Evolutionary conservation across 2,329 filamentous ascomycete genomes (phyloP), one percentile per base, ranked within the genome.

Genomic region (Colletotrichum sidae): DNA sequence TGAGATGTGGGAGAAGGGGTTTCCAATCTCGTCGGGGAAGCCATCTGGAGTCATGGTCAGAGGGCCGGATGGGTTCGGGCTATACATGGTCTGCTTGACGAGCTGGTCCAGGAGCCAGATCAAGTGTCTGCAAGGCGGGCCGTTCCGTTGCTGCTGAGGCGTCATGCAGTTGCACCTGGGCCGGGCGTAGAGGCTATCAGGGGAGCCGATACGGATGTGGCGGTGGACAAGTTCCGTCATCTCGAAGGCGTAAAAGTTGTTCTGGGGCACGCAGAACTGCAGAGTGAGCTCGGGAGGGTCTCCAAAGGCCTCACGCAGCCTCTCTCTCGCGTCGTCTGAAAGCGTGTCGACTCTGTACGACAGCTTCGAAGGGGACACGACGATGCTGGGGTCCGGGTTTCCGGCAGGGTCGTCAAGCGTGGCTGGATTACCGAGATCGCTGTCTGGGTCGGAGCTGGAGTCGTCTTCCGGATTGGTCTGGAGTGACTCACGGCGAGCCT

Each of bases 51-150:
- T 80, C 76, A 86, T 77, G 33, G 72, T 80, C 49, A 85, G 73
- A 17, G 80, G 77, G 12, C 76, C 71, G 6, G 72, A 67, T 8
- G 71, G 71, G 51, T 78, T 74, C 42, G 78, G 76, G 45, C 78
- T 73, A 65, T 81, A 81, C 4, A 84, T 71, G 3, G 81, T 79
- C 69, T 86, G 80, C 56, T 80, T 81, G 17, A 81, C 77, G 37
- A 88, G 77, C 70, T 81, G 81, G 72, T 88, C 85, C 52, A 86
- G 79, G 12, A 88, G 77, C 84, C 84, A 87, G 35, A 88, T 72
- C 37, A 85, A 73, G 65, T 88, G 86, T 10, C 80, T 77, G 70
- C 85, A 87, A 0, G 81, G 82, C 41, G 71, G 68, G 50, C 69
- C 67, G n/a, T 70, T 69, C 45, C 41, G 46, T 33, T 60, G 47